Conservation (phyloP, 495 filamentous ascomycete species). For the Sordaria brevicollis region DNA sequence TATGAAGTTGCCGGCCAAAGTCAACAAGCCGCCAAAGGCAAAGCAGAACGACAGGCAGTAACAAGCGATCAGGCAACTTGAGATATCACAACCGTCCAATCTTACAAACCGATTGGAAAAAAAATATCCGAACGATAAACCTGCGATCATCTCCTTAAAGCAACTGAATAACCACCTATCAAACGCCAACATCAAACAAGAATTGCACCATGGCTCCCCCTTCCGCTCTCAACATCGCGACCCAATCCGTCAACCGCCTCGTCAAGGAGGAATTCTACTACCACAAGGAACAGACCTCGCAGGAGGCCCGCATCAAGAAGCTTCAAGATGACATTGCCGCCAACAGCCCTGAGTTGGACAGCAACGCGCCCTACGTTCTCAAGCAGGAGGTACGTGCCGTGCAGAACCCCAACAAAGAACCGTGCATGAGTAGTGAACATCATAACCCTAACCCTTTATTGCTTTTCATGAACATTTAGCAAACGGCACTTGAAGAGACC, state of each 20-base stretch:
- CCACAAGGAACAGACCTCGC: conserved; percentile 66
- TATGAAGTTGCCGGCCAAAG: no score
- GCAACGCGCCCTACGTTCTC: conserved; percentile 59
- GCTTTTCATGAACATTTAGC: conserved; percentile 38
- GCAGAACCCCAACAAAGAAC: neutral
- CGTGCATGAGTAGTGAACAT: neutral
- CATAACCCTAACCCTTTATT: conserved; percentile 15
- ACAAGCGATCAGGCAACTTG: neutral
- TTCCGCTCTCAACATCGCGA: conserved; percentile 20
- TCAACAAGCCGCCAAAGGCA: conserved; percentile 4
- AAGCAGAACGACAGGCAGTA: neutral
- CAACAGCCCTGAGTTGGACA: conserved; percentile 38
- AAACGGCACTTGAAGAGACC: conserved; percentile 69
- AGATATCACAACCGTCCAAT: neutral
- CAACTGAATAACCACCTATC: neutral
- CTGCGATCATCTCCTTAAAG: neutral
- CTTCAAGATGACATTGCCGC: conserved; percentile 41
- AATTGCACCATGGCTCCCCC: conserved; percentile 19
- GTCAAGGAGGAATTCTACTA: conserved; percentile 89
- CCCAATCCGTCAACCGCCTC: conserved; percentile 53
- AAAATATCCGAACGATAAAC: neutral
- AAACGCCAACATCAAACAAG: neutral
- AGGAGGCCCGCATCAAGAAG: conserved; percentile 61
- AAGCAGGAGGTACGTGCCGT: conserved; percentile 70
- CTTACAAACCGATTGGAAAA: neutral